phyloP scores from a whole-genome alignment of 768 basidiomycete species.

The Rhodotorula toruloides region DNA sequence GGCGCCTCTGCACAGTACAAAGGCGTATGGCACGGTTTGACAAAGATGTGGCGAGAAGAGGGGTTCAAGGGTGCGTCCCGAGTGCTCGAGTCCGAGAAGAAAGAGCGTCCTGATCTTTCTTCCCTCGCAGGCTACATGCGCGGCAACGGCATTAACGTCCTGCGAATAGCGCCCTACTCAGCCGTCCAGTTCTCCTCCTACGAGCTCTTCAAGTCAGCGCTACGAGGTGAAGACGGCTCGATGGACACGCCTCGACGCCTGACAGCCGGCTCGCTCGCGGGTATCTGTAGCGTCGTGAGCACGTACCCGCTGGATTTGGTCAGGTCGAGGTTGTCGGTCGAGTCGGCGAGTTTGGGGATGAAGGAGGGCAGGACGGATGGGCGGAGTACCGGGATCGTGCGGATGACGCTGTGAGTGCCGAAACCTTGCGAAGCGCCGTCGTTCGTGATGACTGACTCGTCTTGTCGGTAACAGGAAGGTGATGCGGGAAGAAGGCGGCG shows the following conservation, averaged over 20 bases:
- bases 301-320: conserved; percentile 73
- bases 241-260: conserved; percentile 86
- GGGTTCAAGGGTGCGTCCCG: conserved; percentile 57
- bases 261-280: conserved; percentile 80
- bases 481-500: conserved; percentile 83
- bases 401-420: conserved; percentile 71
- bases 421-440: no score
- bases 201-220: conserved; percentile 54
- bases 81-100: no score
- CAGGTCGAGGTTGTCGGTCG: conserved; percentile 83
- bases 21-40: conserved; percentile 76
- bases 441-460: neutral
- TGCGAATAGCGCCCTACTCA: conserved; percentile 84
- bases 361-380: conserved; percentile 8
- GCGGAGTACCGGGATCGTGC: conserved; percentile 55
- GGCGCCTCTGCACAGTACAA: conserved; percentile 58
- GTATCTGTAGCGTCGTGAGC: conserved; percentile 72
- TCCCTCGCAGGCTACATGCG: conserved; percentile 64
- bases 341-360: conserved; percentile 45
- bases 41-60: conserved; percentile 88
- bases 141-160: conserved; percentile 74
- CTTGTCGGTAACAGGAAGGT: conserved; percentile 48
- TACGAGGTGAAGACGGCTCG: conserved; percentile 58
- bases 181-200: conserved; percentile 41
- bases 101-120: no score